Evolutionary conservation across 768 basidiomycete species (phyloP), one percentile per base, ranked within the genome.

Genomic region (Kwoniella europaea): DNA sequence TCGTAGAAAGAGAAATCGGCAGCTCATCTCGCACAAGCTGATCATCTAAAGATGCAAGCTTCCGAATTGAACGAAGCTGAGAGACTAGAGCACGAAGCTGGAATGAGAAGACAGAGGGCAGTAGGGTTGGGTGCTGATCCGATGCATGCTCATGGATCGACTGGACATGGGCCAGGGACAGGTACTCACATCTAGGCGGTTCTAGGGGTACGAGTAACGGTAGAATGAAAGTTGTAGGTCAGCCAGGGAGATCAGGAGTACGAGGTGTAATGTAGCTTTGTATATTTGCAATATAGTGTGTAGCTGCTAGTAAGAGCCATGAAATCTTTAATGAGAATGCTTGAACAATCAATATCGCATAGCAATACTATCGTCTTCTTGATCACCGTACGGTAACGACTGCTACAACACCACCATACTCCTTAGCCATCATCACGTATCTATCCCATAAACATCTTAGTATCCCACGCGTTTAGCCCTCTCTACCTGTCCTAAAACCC

Each of bases 101-200:
- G 71, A 10, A 57, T 75, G 67, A 53, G 74, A 27, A 42, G 74
- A 55, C 71, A 75, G 55, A 43, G 72, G 24, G 74, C 74, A 6
- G 72, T 75, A 16, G 74, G 74, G 24, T 54, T 75, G 4, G 74
- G 74, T 57, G 74, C 71, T 35, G 74, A 70, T 64, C 71, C 74
- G 15, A 68, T 69, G 43, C 74, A 75, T 67, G 71, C 65, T 2
- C 42, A 43, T 15, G 73, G 73, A 1, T 20, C 27, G 9, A 74
- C 73, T 9, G 73, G 73, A 15, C 65, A 67, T 59, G 65, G 65
- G 13, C 65, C 50, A 1, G 35, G 35, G 6, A 35, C 35, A 7
- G 13, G 12, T 29, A 59, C 57, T 15, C 41, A 61, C 18, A 42
- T 61, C 42, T 61, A 61, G 42, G 46, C 4, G 29, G 29, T 29